Evolutionary conservation across 441 rosid genomes (phyloP).

Genomic region (Brassica balearica): DNA sequence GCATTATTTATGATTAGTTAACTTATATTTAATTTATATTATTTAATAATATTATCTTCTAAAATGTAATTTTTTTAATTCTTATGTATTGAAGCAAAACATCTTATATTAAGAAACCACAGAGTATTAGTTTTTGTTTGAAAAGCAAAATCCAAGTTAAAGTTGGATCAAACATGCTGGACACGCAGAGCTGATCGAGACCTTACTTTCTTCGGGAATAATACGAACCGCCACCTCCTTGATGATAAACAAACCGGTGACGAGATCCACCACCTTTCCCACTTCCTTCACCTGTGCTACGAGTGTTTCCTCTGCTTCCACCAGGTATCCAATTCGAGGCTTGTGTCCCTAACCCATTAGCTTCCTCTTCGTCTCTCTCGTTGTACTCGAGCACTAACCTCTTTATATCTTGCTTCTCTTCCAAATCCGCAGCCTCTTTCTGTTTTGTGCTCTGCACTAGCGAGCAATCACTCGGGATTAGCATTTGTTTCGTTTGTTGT

Average conservation of each 20-base stretch:
- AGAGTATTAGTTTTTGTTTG: slow-evolving; percentile 29
- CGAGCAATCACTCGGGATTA: slow-evolving; percentile 84
- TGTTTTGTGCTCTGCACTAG: slow-evolving; percentile 96
- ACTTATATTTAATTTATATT: too few species aligned
- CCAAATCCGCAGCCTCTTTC: slow-evolving; percentile 97
- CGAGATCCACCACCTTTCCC: slow-evolving; percentile 72
- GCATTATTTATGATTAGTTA: too few species aligned
- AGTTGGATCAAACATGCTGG: background rate
- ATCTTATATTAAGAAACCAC: slow-evolving; percentile 52
- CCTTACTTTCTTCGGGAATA: slow-evolving; percentile 71
- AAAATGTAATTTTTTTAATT: too few species aligned
- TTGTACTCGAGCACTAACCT: slow-evolving; percentile 96
- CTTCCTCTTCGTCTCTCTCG: slow-evolving; percentile 97
- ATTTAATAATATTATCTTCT: too few species aligned
- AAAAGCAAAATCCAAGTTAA: slow-evolving; percentile 3
- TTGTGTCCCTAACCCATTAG: slow-evolving; percentile 78
- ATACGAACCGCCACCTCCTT: slow-evolving; percentile 79
- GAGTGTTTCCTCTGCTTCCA: slow-evolving; percentile 59
- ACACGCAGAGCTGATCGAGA: background rate
- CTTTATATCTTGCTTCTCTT: slow-evolving; percentile 99
- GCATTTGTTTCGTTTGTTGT: slow-evolving; percentile 96
- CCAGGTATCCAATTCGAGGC: slow-evolving; percentile 74
- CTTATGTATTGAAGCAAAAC: background rate
- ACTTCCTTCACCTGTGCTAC: slow-evolving; percentile 61
- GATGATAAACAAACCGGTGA: slow-evolving; percentile 67